Percentiles rank a stretch among this genome's conserved stretches.
Evolutionary conservation across 495 filamentous ascomycete genomes (phyloP).

Genomic region (Lasiosphaeria miniovina): DNA sequence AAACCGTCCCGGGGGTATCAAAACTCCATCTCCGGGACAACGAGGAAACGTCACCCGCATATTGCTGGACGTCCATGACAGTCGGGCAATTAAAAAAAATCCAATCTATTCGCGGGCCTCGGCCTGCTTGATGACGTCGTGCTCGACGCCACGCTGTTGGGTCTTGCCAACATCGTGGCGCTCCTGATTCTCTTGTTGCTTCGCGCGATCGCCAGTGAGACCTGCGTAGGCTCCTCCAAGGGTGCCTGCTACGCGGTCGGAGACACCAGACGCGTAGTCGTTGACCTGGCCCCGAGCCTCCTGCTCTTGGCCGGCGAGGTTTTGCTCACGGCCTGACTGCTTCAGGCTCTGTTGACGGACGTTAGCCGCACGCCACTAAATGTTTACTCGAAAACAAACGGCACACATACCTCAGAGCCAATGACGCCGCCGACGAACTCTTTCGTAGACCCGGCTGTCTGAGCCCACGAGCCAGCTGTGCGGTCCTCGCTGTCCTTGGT

Average conservation of each 20-base stretch:
- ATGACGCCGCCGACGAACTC: conserved; percentile 72
- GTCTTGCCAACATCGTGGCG: conserved; percentile 87
- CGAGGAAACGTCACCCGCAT: background rate
- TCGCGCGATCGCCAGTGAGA: conserved; percentile 65
- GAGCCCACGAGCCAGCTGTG: conserved; percentile 71
- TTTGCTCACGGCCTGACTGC: conserved; percentile 71
- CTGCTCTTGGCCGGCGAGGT: conserved; percentile 71
- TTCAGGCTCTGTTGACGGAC: conserved; percentile 54
- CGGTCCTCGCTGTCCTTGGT: conserved; percentile 73
- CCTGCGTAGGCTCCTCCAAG: conserved; percentile 67
- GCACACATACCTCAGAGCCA: conserved; percentile 60
- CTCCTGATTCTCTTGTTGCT: conserved; percentile 57
- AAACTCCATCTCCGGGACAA: background rate
- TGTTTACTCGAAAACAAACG: background rate
- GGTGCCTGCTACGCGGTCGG: conserved; percentile 68
- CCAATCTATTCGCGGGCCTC: conserved; percentile 34
- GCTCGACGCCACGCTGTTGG: conserved; percentile 77
- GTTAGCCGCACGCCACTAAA: background rate
- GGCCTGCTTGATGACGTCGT: conserved; percentile 71
- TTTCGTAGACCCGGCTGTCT: conserved; percentile 83
- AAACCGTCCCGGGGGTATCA: background rate
- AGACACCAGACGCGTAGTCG: conserved; percentile 68
- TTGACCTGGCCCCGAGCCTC: conserved; percentile 82
- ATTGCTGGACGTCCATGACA: background rate
- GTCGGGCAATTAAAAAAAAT: background rate